phyloP scores from a whole-genome alignment of 192 early-diverging fungal species.

The Coemansia sp. region DNA sequence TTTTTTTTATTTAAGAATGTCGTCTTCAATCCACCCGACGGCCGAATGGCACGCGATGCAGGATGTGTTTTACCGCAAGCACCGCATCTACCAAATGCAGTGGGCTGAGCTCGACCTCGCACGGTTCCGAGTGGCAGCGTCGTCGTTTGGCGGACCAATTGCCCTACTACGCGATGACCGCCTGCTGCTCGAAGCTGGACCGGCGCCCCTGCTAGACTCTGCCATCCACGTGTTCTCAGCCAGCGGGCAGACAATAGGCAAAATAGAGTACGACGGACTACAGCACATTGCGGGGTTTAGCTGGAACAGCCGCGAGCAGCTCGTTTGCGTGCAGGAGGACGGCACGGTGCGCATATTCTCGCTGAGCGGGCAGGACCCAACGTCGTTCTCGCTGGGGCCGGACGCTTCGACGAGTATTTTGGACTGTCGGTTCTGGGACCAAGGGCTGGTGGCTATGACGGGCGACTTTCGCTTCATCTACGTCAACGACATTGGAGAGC shows the following conservation, averaged over 20 bases:
- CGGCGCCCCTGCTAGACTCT: constrained; percentile 72
- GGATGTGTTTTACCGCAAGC: constrained; percentile 59
- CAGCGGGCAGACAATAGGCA: constrained; percentile 79
- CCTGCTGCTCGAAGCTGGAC: constrained; percentile 74
- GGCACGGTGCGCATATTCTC: constrained; percentile 80
- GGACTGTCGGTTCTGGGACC: constrained; percentile 86
- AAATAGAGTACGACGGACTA: constrained; percentile 86
- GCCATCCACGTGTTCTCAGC: constrained; percentile 84
- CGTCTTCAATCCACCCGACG: constrained; percentile 20
- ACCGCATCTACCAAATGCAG: constrained; percentile 82
- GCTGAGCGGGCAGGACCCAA: constrained; percentile 73
- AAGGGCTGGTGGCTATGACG: constrained; percentile 90
- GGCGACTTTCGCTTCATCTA: constrained; percentile 78
- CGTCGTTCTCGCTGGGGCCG: constrained; percentile 38
- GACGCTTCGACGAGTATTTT: constrained; percentile 81
- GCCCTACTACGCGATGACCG: constrained; percentile 92
- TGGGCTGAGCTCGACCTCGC: constrained; percentile 89
- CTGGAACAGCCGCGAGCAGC: constrained; percentile 86
- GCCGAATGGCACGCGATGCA: constrained; percentile 51
- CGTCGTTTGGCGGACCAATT: constrained; percentile 91
- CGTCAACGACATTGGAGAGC: constrained; percentile 83
- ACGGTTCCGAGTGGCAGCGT: constrained; percentile 78
- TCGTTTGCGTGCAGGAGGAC: constrained; percentile 86
- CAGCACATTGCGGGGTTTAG: constrained; percentile 86
- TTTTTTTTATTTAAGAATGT: background rate